Evolutionary conservation across 331 rosid species (phyloP).

Genomic region (Cydonia oblonga): DNA sequence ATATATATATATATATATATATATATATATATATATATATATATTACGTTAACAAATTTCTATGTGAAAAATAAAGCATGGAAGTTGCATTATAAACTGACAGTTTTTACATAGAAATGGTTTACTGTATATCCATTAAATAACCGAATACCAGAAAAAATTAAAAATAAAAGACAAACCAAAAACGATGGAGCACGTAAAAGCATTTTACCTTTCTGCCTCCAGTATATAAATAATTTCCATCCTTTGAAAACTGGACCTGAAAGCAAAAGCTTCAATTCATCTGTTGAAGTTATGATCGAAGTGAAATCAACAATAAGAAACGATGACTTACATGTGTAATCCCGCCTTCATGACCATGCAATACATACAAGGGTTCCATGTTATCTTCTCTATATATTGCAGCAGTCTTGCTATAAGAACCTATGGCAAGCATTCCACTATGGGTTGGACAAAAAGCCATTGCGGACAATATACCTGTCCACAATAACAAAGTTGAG

Average conservation of each 20-base stretch:
- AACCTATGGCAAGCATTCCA: conserved; percentile 89
- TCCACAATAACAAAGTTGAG: conserved; percentile 1
- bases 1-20: too few species aligned
- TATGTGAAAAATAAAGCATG: background rate
- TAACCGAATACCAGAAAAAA: background rate
- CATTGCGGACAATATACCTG: conserved; percentile 89
- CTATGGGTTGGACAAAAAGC: conserved; percentile 72
- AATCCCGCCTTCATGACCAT: conserved; percentile 96
- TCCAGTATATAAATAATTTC: conserved; percentile 85
- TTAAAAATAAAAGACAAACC: background rate
- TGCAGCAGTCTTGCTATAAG: conserved; percentile 77
- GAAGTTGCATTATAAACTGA: background rate
- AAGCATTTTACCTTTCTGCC: conserved; percentile 60
- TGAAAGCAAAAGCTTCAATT: conserved; percentile 24
- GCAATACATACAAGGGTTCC: conserved; percentile 79
- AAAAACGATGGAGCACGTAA: background rate
- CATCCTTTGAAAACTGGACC: conserved; percentile 90
- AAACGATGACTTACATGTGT: conserved; percentile 72
- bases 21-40: too few species aligned
- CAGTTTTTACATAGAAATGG: background rate
- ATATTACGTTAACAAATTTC: background rate
- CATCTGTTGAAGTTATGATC: conserved; percentile 9
- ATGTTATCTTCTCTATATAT: conserved; percentile 83
- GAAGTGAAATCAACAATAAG: conserved; percentile 10
- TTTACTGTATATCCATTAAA: background rate